Evolutionary conservation across 108 stramenopile species (phyloP), one percentile per base, ranked within the genome.

Genomic region (Schizochytrium sp.): DNA sequence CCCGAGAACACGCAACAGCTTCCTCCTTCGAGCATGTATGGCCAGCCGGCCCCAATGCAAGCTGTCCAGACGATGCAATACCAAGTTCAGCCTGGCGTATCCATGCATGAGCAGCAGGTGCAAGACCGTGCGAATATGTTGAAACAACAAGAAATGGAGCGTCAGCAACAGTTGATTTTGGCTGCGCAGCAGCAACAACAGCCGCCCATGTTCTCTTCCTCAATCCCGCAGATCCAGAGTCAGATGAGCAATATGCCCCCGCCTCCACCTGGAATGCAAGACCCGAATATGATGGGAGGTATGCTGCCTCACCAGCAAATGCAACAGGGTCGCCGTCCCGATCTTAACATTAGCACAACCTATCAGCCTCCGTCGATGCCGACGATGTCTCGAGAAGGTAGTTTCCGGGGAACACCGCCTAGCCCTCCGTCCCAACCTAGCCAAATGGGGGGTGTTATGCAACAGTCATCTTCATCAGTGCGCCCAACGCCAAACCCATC

Each of bases 1-100:
- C 64, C 64, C 42, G 64, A 69, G 64, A 69, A 69, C 3, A 13
- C 64, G 64, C 64, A 69, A 44, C 64, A 69, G 15, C 64, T 69
- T 44, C 64, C 64, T 38, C 64, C 64, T 15, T 69, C 64, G 28
- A 28, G 28, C 28, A 38, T 69, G 42, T 69, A 13, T 44, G 64
- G 40, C 1, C 64, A 69, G 64, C 64, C 64, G 42, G 28, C 28
- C 42, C 64, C 12, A 44, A 15, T 7, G 19, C 64, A 7, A 38
- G 42, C 64, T 69, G 44, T 15, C 7, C 15, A 15, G 64, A 7
- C 28, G 28, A 28, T 28, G 28, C 28, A 28, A 28, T 28, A 28
- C 28, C 28, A 28, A 44, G 42, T 44, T 10, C 57, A 69, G 64
- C 64, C 7, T 2, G 64, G 19, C 64, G 44, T 38, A 44, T 69